These are phyloP conservation scores for Pseudopyricularia javanii DNA, from an alignment of 2,329 filamentous ascomycete genomes.

Conservation along the genomic window DNA sequence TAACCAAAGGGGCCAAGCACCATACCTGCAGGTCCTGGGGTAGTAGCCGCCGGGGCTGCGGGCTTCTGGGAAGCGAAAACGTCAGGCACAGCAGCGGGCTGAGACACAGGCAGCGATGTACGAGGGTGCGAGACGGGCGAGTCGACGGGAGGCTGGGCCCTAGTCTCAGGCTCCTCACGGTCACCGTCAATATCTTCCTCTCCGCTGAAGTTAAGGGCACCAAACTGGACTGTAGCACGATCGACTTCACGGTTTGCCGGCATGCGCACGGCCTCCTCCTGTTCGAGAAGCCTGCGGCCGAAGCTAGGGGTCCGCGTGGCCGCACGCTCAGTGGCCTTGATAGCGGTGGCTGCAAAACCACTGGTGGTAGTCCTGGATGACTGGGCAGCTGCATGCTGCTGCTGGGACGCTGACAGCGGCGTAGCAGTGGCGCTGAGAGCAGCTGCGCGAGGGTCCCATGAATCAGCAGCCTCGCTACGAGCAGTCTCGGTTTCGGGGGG, in stretches of 20 bases:
- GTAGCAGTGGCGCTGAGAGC: constrained; percentile 50
- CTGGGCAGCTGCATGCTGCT: constrained; percentile 50
- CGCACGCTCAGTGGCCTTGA: constrained; percentile 60
- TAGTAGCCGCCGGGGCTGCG: constrained; percentile 29
- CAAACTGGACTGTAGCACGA: constrained; percentile 87
- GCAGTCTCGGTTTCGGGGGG: constrained; percentile 70
- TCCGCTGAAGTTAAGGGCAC: constrained; percentile 82
- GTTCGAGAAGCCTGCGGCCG: constrained; percentile 78
- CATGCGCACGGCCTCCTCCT: constrained; percentile 97
- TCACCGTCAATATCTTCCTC: constrained; percentile 89
- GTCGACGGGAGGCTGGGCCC: constrained; percentile 83
- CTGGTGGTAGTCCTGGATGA: constrained; percentile 48
- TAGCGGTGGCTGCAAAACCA: constrained; percentile 67
- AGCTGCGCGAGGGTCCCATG: constrained; percentile 58
- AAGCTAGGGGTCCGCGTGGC: constrained; percentile 62
- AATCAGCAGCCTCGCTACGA: constrained; percentile 81
- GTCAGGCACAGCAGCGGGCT: constrained; percentile 42
- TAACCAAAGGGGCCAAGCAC: constrained; percentile 4
- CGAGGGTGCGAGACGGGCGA: constrained; percentile 79
- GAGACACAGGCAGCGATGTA: constrained; percentile 63
- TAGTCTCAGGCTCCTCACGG: constrained; percentile 88
- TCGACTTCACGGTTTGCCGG: constrained; percentile 93
- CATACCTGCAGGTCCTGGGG: constrained; percentile 23
- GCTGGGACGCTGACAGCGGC: constrained; percentile 51
- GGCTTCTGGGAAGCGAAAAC: constrained; percentile 43